Evolutionary conservation across 2,329 filamentous ascomycete genomes (phyloP).

Genomic region (Pyricularia sp.): DNA sequence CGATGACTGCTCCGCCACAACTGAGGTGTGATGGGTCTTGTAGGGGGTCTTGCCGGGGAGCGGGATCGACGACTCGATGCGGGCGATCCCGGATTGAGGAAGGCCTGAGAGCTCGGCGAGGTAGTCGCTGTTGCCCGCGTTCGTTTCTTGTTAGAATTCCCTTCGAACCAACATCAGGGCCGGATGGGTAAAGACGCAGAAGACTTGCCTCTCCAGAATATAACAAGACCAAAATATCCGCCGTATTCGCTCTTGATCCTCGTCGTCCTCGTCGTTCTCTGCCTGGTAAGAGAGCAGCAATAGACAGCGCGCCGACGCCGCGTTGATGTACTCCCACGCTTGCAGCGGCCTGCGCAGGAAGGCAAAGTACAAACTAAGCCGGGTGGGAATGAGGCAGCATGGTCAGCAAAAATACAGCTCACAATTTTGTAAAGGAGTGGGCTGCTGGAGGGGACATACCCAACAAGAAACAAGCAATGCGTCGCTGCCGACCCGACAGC

Average conservation of each 20-base stretch:
- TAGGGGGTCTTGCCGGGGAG: slow-evolving; percentile 26
- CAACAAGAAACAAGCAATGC: slow-evolving; percentile 40
- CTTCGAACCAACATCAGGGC: background rate
- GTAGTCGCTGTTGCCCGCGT: slow-evolving; percentile 29
- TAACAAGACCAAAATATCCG: slow-evolving; percentile 47
- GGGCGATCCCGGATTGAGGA: slow-evolving; percentile 38
- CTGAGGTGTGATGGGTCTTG: slow-evolving; percentile 28
- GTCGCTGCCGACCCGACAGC: slow-evolving; percentile 34
- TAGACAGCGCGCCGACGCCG: slow-evolving; percentile 38
- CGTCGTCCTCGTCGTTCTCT: slow-evolving; percentile 12
- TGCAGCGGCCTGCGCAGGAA: slow-evolving; percentile 40
- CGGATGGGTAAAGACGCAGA: background rate
- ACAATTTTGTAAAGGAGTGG: too few species aligned
- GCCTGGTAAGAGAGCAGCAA: slow-evolving; percentile 34
- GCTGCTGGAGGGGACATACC: slow-evolving; percentile 22
- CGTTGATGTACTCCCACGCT: slow-evolving; percentile 41
- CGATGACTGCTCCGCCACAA: slow-evolving; percentile 35
- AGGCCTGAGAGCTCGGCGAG: slow-evolving; percentile 41
- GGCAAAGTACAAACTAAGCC: slow-evolving; percentile 34
- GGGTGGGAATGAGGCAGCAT: rapidly evolving
- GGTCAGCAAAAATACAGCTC: background rate
- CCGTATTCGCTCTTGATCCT: slow-evolving; percentile 35
- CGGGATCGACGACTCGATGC: slow-evolving; percentile 39
- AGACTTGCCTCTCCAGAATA: slow-evolving; percentile 36
- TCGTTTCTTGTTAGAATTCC: background rate